Evolutionary conservation across 176 grass and related monocot genomes (phyloP).

Genomic region (Oryza nivara): DNA sequence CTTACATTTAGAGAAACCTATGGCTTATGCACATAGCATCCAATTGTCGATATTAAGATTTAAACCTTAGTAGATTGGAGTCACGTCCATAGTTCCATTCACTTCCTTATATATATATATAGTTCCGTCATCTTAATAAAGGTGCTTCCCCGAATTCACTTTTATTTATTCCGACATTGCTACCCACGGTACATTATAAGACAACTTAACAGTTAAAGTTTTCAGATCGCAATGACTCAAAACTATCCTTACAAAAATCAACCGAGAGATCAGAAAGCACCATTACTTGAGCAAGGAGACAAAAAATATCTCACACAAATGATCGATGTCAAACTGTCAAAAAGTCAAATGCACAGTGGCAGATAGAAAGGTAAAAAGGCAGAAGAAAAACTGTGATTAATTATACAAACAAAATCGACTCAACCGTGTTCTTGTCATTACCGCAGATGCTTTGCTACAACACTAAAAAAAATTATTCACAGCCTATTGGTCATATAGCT

Average conservation of each 20-base stretch:
- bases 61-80: too few species aligned
- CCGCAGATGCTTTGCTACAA: background rate
- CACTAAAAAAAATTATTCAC: background rate
- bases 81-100: too few species aligned
- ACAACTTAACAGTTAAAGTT: background rate
- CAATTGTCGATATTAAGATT: too few species aligned
- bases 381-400: background rate
- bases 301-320: background rate
- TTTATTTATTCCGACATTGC: too few species aligned
- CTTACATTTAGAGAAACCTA: too few species aligned
- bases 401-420: background rate
- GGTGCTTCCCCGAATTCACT: too few species aligned
- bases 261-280: background rate
- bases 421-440: constrained; percentile 38
- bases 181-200: too few species aligned
- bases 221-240: background rate
- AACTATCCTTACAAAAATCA: background rate
- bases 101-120: too few species aligned
- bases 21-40: too few species aligned
- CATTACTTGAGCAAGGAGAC: background rate
- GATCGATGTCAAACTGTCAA: constrained; percentile 21
- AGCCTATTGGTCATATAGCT: background rate
- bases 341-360: constrained; percentile 39
- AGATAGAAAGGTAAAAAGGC: constrained; percentile 30
- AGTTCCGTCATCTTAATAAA: too few species aligned